Conservation (phyloP, 345 rosid species). For the Eucalyptus caleyi region DNA sequence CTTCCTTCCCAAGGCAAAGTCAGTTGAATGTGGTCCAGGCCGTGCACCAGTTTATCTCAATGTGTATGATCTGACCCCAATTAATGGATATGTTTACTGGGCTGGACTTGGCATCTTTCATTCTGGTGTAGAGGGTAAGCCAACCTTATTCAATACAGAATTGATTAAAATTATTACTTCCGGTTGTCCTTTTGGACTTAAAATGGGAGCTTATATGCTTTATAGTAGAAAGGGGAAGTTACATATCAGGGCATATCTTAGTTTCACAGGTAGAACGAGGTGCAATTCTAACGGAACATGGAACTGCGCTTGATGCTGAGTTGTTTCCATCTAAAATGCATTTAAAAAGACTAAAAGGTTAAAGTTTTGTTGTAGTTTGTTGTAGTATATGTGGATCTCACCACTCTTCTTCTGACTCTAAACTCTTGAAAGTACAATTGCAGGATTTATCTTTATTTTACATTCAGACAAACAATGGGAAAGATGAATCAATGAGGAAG, state of each 20-base stretch:
- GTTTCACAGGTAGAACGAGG: neutral
- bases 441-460: neutral
- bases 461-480: neutral
- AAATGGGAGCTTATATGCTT: neutral
- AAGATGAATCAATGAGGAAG: neutral
- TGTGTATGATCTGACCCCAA: constrained; percentile 85
- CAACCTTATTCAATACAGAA: neutral
- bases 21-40: constrained; percentile 44
- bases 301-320: neutral
- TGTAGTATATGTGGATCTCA: neutral
- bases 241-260: neutral
- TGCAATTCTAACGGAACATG: neutral
- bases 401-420: neutral
- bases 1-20: constrained; percentile 59
- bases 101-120: constrained; percentile 95
- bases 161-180: neutral
- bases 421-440: neutral
- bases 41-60: constrained; percentile 76
- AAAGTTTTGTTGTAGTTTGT: neutral
- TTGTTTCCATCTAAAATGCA: neutral
- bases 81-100: constrained; percentile 91
- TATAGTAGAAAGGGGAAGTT: neutral
- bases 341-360: neutral
- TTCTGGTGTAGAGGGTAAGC: constrained; percentile 95
- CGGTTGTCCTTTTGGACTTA: neutral